Evolutionary conservation across 2,329 filamentous ascomycete genomes (phyloP), one percentile per base, ranked within the genome.

Genomic region (Lizonia empirigonia): DNA sequence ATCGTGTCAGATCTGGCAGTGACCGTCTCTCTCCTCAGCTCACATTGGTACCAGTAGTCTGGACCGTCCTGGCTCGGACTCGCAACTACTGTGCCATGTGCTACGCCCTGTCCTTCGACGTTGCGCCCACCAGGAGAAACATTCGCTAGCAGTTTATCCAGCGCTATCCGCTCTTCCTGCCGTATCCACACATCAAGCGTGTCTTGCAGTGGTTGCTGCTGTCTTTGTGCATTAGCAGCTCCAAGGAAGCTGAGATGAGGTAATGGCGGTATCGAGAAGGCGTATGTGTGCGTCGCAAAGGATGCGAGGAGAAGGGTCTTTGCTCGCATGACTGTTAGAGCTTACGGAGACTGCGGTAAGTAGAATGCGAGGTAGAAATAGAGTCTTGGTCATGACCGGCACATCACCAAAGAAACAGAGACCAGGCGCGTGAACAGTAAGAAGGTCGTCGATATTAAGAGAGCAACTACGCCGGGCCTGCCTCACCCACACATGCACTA

Each of bases 31-130:
- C 6, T 16, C 33, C 7, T 2, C 16, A 18, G 46, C 65, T 8
- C 38, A 75, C 76, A 78, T 58, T 78, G 75, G 55, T 72, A 78
- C 60, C 70, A 78, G 56, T 78, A 78, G 50, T 78, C 67, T 9
- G 76, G 76, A 15, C 65, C 60, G 3, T 69, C 50, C 22, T 63
- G 70, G 13, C 72, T 76, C 3, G 76, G 76, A 45, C 76, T 77
- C 20, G 76, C 76, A 26, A 78, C 62, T 2, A 78, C 74, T 3
- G 73, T 73, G 24, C 76, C 76, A 18, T 66, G 60, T 5, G 63
- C 71, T 5, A 73, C 74, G 15, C 64, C 67, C 24, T 60, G 47
- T 2, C 67, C 70, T 39, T 59, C 45, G 1, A 72, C 64, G 44
- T 76, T 75, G 8, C 59, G 55, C 6, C 76, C 76, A n/a, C 69